Evolutionary conservation across 2,329 filamentous ascomycete genomes (phyloP), one percentile per base, ranked within the genome.

Genomic region (Didymella keratinophila): DNA sequence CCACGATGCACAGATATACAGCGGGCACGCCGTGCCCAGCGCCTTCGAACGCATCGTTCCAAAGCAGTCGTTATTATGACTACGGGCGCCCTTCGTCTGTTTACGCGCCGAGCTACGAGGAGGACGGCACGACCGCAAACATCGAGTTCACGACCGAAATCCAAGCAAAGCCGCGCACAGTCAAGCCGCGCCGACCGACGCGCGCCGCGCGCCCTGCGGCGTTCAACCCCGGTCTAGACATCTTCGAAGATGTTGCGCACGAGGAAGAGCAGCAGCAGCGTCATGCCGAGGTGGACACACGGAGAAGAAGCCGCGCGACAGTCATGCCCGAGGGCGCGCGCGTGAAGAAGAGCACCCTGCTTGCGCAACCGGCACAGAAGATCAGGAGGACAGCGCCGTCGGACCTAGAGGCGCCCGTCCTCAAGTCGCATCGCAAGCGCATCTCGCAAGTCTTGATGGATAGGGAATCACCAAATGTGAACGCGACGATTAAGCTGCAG

Each of bases 131-230:
- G 18, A 77, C 75, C 0, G 65, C 72, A 18, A 75, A 75, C 52
- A 61, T 78, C 46, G 73, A 78, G 53, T 78, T 76, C 61, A 78
- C 76, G 12, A 76, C 71, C 34, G 73, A 76, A 47, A 28, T 77
- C 32, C 68, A 75, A 52, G 52, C 72, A 7, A 62, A 63, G 12
- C 45, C 72, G 23, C 62, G 66, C 39, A 68, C 72, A 37, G 69
- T 66, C 37, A 78, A 74, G 54, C 76, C 76, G 7, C 66, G 75
- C 49, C 66, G 75, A 59, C 72, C 74, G 11, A 61, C 67, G 55
- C 72, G 73, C 56, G 67, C 60, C 46, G 58, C 67, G 56, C 69
- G 66, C 53, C 72, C 68, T 50, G 46, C 65, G n/a, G 37, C 67
- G 2, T 75, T 76, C 66, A 71, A 76, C 49, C 71, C 73, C 2